These are phyloP conservation scores for Cynanchum wilfordii DNA, from an alignment of 257 asterid genomes.

Conservation along the genomic window DNA sequence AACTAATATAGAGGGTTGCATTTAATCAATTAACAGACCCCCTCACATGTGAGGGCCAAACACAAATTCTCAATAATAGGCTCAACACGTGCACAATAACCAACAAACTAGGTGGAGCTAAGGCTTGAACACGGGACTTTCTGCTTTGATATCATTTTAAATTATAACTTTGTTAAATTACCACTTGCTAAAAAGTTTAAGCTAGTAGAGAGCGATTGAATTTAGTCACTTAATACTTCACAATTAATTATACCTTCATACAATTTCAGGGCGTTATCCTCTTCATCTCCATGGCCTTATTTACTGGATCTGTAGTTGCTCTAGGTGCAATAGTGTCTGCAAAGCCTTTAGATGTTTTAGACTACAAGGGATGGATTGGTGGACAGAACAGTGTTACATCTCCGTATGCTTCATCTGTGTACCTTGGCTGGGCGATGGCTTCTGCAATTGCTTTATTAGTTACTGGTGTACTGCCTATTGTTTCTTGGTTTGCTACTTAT, in stretches of 20 bases:
- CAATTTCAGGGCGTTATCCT: conserved; percentile 64
- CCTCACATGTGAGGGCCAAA: too few relatives aligned
- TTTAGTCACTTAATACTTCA: not conserved
- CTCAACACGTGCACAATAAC: too few relatives aligned
- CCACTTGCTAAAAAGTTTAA: too few relatives aligned
- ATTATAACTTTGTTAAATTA: too few relatives aligned
- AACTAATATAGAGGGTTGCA: too few relatives aligned
- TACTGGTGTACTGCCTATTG: conserved; percentile 88
- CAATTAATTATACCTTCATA: not conserved
- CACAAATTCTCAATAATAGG: too few relatives aligned
- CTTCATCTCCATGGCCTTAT: conserved; percentile 62
- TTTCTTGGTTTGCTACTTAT: conserved; percentile 96
- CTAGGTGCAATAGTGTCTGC: conserved; percentile 95
- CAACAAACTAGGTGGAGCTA: too few relatives aligned
- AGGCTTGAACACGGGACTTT: too few relatives aligned
- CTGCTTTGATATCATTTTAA: too few relatives aligned
- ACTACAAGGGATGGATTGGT: conserved; percentile 70
- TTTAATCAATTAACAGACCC: too few relatives aligned
- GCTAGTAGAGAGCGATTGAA: too few relatives aligned
- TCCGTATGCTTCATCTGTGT: conserved; percentile 86
- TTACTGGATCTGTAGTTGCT: conserved; percentile 81
- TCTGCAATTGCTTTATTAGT: conserved; percentile 74
- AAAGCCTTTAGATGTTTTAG: conserved; percentile 90
- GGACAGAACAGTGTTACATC: conserved; percentile 61
- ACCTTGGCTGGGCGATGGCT: conserved; percentile 96